Evolutionary conservation across 805 yeast species (phyloP), one percentile per base, ranked within the genome.

Genomic region (Maudiozyma barnettii): DNA sequence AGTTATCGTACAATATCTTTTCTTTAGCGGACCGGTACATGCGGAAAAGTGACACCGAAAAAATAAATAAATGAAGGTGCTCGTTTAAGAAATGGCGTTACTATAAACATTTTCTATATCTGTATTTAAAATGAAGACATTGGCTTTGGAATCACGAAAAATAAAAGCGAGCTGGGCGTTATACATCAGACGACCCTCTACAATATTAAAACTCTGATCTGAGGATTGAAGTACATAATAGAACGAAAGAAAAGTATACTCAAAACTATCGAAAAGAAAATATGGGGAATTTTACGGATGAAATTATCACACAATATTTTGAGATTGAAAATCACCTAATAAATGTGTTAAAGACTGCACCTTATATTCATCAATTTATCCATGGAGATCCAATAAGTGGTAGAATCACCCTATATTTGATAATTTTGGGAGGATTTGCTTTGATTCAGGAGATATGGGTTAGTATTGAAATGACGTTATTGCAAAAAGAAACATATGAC

Each of bases 391-490:
- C 44, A 37, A 39, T 59, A 2, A 64, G 68, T 51, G 65, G 65
- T 16, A 53, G 68, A 49, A 65, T 65, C 26, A 64, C 69, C 5
- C 45, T 64, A 45, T 60, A 58, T 43, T 47, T 65, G 12, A 35
- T 64, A 23, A 50, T 61, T 1, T 50, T 65, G 13, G 69, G 69
- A 3, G 45, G 55, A 4, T 41, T 65, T 43, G 67, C 69, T 18
- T 52, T 64, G 23, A 48, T 64, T 14, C 63, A 65, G 44, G 69
- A 65, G 44, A 36, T 64, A 5, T 64, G 55, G 43, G 60, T 65
- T 19, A 63, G 61, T 9, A 54, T 63, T 22, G 67, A 64, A 45
- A 65, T 65, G 69, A 58, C 56, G 22, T 53, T 60, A 29, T 43
- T 61, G 30, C 64, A 61, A 37, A 64, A 58, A 49, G 60, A 57